Evolutionary conservation across 225 moss, liverwort and hornwort genomes (phyloP), one percentile per base, ranked within the genome.

Genomic region (Marchantia polymorpha): DNA sequence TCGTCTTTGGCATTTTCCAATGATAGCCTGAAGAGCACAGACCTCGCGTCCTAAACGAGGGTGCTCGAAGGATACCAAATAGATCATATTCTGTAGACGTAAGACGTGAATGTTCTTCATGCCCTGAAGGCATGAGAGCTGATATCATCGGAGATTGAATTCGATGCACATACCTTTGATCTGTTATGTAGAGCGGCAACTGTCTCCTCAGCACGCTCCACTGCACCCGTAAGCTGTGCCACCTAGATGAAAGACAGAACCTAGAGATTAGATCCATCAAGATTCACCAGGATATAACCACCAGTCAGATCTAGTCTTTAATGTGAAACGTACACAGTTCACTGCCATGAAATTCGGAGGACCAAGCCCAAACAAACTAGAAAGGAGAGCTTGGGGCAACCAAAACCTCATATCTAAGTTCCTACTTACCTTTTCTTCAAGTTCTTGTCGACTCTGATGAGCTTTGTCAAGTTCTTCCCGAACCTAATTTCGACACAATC

Each of bases 371-470:
- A 11, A 50, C 22, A 23, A 71, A n/a, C 50, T 71, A n/a, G n/a
- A 71, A 7, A n/a, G 3, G 71, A 49, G 49, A 51, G 10, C 50
- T 7, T n/a, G 71, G 23, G n/a, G 71, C n/a, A 16, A 49, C 10
- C 1, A 13, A 69, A 13, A 52, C 30, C 15, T 52, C 50, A 13
- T 8, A 75, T 0, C 23, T 4, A 16, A 75, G 52, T 39, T 64
- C 64, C 75, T 58, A 10, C 76, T 23, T 30, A 87, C 87, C 87
- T 87, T 84, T 52, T 87, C 82, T 65, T 84, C 82, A 14, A 87
- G 87, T 69, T 87, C 87, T 77, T 87, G 87, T 65, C 82, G 84
- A 74, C 82, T 84, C 64, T 87, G 87, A 17, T 82, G 77, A 53
- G 87, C 87, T 82, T 79, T 84, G 53, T 84, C 84, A 73, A 87